phyloP scores from a whole-genome alignment of 352 stramenopile genomes.

The Phytophthora pistaciae region DNA sequence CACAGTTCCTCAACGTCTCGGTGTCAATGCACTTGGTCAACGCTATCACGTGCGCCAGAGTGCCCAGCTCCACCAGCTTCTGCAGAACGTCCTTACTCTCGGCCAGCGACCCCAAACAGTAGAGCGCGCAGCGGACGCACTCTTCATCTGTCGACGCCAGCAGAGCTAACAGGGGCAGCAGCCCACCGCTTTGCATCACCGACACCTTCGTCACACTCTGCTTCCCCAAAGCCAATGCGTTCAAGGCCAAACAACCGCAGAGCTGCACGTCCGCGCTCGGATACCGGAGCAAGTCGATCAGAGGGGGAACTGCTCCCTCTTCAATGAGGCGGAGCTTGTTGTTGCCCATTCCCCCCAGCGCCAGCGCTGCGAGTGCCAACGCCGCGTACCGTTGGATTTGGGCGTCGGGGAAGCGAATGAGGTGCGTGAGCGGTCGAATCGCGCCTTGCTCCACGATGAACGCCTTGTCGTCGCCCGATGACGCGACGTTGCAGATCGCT shows the following conservation, averaged over 20 bases:
- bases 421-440: conserved; percentile 94
- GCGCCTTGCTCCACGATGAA: conserved; percentile 93
- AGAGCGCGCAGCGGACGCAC: conserved; percentile 91
- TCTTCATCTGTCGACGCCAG: conserved; percentile 90
- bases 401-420: conserved; percentile 95
- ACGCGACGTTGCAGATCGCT: conserved; percentile 94
- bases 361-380: conserved; percentile 92
- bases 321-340: conserved; percentile 95
- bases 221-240: conserved; percentile 90
- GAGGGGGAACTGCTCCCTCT: conserved; percentile 91
- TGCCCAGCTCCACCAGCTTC: conserved; percentile 91
- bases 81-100: conserved; percentile 94
- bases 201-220: conserved; percentile 89
- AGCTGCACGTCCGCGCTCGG: conserved; percentile 95
- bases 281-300: conserved; percentile 95
- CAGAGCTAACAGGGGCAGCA: conserved; percentile 92
- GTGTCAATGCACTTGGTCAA: conserved; percentile 88
- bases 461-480: conserved; percentile 84
- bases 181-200: conserved; percentile 90
- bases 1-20: conserved; percentile 93
- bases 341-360: conserved; percentile 91
- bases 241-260: conserved; percentile 93
- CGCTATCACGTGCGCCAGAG: conserved; percentile 83
- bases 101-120: conserved; percentile 93
- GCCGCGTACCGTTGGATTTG: conserved; percentile 97